A percentile compares a stretch with the other conserved stretches of the same genome.
Evolutionary conservation across 306 rosid species (phyloP).

Genomic region (Casuarina glauca): DNA sequence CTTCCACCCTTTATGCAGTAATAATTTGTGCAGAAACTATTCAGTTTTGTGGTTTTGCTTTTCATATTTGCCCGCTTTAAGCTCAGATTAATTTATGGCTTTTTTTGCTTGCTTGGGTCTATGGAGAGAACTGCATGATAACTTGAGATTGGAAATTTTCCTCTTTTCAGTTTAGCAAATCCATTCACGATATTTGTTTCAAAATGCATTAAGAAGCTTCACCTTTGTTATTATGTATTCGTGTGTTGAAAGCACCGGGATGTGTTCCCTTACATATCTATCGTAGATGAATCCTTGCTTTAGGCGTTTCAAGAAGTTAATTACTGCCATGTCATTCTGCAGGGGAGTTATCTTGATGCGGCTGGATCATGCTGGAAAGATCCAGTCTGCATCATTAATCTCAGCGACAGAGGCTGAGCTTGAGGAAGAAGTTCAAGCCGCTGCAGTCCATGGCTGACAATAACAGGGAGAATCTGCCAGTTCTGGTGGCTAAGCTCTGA

Average conservation of each 20-base stretch:
- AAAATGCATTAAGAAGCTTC: background rate
- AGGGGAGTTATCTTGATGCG: slow-evolving; percentile 98
- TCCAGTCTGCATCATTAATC: slow-evolving; percentile 89
- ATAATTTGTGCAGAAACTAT: background rate
- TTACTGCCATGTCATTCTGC: slow-evolving; percentile 5
- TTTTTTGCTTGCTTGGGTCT: background rate
- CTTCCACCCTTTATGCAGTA: background rate
- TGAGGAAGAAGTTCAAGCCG: slow-evolving; percentile 57
- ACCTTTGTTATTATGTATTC: background rate
- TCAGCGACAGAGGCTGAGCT: slow-evolving; percentile 59
- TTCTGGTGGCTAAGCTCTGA: background rate
- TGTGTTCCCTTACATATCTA: background rate
- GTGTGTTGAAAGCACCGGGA: background rate
- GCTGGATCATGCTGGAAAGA: slow-evolving; percentile 86
- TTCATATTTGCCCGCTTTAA: background rate
- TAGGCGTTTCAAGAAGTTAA: slow-evolving; percentile 2
- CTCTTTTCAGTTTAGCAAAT: background rate
- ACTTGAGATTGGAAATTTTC: slow-evolving; percentile 3
- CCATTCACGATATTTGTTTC: background rate
- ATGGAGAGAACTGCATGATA: background rate
- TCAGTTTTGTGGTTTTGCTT: background rate
- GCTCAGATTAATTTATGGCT: background rate
- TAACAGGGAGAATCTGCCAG: background rate
- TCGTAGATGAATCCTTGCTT: background rate
- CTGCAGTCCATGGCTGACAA: slow-evolving; percentile 35